Base-by-base conservation (phyloP, 1,139 yeast species). In the Diutina scorzettiae region DNA sequence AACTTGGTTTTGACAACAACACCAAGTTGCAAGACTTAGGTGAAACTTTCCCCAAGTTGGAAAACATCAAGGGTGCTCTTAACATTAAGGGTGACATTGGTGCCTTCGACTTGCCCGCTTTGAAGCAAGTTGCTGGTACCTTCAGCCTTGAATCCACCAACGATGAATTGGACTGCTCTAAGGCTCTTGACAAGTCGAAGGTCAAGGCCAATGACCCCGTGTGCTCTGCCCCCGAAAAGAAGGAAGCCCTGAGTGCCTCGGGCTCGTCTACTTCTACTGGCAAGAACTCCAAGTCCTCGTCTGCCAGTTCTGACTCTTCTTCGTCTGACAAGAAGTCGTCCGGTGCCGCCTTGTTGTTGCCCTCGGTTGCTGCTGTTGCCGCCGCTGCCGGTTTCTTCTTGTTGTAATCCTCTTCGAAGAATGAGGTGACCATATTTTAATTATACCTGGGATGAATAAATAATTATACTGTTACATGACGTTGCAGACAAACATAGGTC, bases 191-290 rank as follows among this genome's bases (percentile, higher is more conserved):
- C 49, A 51, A 55, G 47, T 62, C 61, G 42, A 61, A 60, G 51
- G 66, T 67, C 48, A 60, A 65, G 54, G 73, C 73, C 46, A 71
- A 69, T 60, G 66, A 67, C 61, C 66, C 55, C 57, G 59, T 58
- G 50, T 69, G 74, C 58, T 53, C 68, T 21, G 59, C 69, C 40
- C 69, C 70, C 11, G 28, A 9, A 5, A 34, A 34, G 39, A 23
- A 34, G 39, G 18, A 21, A 5, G 12, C 37, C 23, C 5, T 11
- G 40, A 36, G 47, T 24, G 25, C 41, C 14, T 39, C 48, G 6
- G 24, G 23, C 28, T 19, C 43, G 20, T 39, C 45, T 19, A 40
- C 45, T 25, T 34, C 43, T 17, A 20, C 49, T 7, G 29, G 41
- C 8, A 36, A 45, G 16, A 44, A 47, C 41, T 49, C 51, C 45